Evolutionary conservation across 1,139 yeast genomes (phyloP), one percentile per base, ranked within the genome.

Genomic region (Candida pseudoviswanathii): DNA sequence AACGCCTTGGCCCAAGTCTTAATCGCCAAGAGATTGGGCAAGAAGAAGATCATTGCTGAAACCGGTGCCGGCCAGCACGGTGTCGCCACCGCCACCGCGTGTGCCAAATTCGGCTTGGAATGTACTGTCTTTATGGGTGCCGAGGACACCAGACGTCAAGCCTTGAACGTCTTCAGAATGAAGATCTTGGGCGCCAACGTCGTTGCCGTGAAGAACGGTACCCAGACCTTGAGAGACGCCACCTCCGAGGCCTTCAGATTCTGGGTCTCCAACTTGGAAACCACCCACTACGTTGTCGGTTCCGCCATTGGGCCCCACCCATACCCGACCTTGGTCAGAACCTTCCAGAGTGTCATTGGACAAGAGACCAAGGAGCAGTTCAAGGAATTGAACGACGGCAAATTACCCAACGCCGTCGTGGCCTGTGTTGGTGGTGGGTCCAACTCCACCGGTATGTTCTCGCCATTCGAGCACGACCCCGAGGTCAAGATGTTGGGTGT

Each of bases 51-150:
- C 54, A 94, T 94, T 66, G 99, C 99, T 42, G 99, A 94, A 75
- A 94, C 99, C 42, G 99, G 99, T 70, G 99, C 99, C 48, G 99
- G 99, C 55, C 99, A 94, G 76, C 99, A 94, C 67, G 99, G 99
- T 75, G 99, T 94, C 41, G 99, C 99, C 43, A 94, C 99, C 51
- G 99, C 99, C 30, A 94, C 99, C 50, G 98, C 96, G 0, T 92
- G 97, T 73, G 99, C 99, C 58, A 95, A 94, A 69, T 94, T 94
- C 61, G 99, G 99, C 47, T 69, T 94, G 70, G 84, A 88, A 65
- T 94, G 99, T 76, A 89, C 90, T n/a, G 96, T 94, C 36, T 94
- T 84, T 65, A 94, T 94, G 99, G 99, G 99, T 54, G 98, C 98
- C 45, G 99, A 94, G 72, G 99, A 94, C 74, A 96, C 89, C 45